Evolutionary conservation across 106 monocot genomes (phyloP), one percentile per base, ranked within the genome.

Genomic region (Allium cepa): DNA sequence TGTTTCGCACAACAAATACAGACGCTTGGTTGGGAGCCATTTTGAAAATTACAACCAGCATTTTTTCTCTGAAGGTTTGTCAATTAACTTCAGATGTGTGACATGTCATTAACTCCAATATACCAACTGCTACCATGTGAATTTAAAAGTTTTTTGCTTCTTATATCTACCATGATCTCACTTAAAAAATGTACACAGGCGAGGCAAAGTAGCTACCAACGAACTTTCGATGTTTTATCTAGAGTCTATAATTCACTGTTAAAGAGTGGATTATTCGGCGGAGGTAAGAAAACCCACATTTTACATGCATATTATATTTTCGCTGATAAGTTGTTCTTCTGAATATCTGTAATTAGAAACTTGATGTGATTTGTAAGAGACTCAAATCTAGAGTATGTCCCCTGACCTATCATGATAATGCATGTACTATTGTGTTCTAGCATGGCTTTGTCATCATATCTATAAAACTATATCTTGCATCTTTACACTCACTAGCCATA

Each of bases 171-270:
- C 9, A 49, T 26, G 26, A 8, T 27, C 10, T 49, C 17, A n/a
- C 49, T 48, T 64, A 49, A 45, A 22, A 46, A 14, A 18, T 17
- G 10, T 64, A 48, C 46, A 17, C 45, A 64, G 64, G 64, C 64
- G 14, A 64, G 4, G n/a, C 64, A 64, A 49, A 64, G 47, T 17
- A 49, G 64, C 64, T 64, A 16, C 48, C 64, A 64, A 17, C 64
- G 64, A 17, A 64, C 64, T 16, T 7, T 64, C 47, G 17, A 14
- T 64, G 64, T 64, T 49, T 49, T 64, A 12, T 64, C 47, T 16
- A 64, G 64, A 64, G 48, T 64, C 10, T 17, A 49, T 6, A 49
- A 8, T 64, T 48, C 64, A 10, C 49, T 64, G 64, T 47, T 8
- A 8, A 17, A 8, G 49, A 64, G 47, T 16, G 48, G 47, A 26